Base-by-base conservation (phyloP, 2,329 filamentous ascomycete species). In the Graphium sp. region DNA sequence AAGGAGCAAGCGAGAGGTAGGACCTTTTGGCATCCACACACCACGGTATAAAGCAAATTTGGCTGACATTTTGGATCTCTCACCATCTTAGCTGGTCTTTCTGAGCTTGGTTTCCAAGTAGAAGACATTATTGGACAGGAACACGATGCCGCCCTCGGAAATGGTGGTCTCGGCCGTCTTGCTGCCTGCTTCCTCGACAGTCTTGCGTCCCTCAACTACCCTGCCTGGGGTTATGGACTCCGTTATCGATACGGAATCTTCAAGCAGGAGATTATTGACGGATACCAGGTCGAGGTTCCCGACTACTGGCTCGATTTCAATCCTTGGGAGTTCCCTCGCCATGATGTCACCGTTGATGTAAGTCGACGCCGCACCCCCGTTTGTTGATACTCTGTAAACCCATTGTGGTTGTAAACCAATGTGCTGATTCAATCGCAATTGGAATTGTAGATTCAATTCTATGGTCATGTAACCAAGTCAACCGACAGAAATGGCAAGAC, bases 251-350 rank as follows among this genome's bases (percentile, higher is more conserved):
- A 95, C 49, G 81, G 81, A 48, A 98, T 98, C 50, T 98, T 98
- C 73, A 95, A 95, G 61, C 89, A 98, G 60, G 89, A 95, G 59
- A 95, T 98, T 43, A 75, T 94, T 34, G 80, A 95, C 45, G 89
- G 89, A 33, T 98, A 94, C 50, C 89, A 98, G 54, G 84, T 98
- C 38, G 89, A 98, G 48, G 80, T 95, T 34, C 89, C 89, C 13
- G 89, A 98, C 51, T 95, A 98, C 57, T 98, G 89, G 89, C 71
- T 98, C 30, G 89, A 95, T 50, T 94, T 95, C 55, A 98, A 98
- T 54, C 89, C 89, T 1, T 98, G 89, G 89, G 89, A 98, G 50
- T 98, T 95, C 45, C 84, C 85, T 23, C 70, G 89, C 39, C 83
- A 94, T 50, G 89, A 98, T 48, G 80, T 98, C 35, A 85, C 79